Evolutionary conservation across 2,329 filamentous ascomycete species (phyloP).

Genomic region (Nemania sp.): DNA sequence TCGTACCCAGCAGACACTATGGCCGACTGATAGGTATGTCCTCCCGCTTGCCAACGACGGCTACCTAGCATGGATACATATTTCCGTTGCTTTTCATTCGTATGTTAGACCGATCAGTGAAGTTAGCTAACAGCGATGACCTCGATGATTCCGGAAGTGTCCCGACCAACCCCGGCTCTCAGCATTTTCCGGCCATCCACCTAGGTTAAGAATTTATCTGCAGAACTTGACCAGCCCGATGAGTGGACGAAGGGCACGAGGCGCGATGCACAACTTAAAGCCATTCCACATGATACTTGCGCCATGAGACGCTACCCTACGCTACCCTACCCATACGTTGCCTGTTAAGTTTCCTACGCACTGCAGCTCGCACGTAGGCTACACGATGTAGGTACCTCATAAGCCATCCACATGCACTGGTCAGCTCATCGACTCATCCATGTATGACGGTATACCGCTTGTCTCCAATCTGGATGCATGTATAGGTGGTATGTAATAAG

Average conservation of each 20-base stretch:
- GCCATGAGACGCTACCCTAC: slow-evolving; percentile 27
- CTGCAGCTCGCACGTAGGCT: slow-evolving; percentile 28
- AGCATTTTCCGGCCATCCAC: slow-evolving; percentile 27
- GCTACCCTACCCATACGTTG: background rate
- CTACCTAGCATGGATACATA: background rate
- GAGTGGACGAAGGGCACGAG: slow-evolving; percentile 27
- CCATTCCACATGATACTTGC: slow-evolving; percentile 27
- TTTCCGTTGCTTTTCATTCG: background rate
- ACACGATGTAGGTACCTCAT: slow-evolving; percentile 17
- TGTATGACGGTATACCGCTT: slow-evolving; percentile 15
- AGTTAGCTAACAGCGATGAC: background rate
- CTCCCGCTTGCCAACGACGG: slow-evolving; percentile 11
- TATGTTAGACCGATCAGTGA: background rate
- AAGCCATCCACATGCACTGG: slow-evolving; percentile 17
- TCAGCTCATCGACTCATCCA: slow-evolving; percentile 24
- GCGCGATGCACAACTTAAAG: slow-evolving; percentile 31
- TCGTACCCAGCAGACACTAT: too few species aligned
- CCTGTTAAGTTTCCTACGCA: slow-evolving; percentile 23
- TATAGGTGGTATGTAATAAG: slow-evolving; percentile 3
- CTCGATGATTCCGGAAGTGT: slow-evolving; percentile 1
- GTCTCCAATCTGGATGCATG: slow-evolving; percentile 10
- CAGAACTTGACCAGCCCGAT: background rate
- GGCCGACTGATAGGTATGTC: background rate
- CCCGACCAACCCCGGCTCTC: background rate
- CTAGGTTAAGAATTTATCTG: background rate